Evolutionary conservation across 2,329 filamentous ascomycete species (phyloP).

Genomic region (Scorias spongiosa): DNA sequence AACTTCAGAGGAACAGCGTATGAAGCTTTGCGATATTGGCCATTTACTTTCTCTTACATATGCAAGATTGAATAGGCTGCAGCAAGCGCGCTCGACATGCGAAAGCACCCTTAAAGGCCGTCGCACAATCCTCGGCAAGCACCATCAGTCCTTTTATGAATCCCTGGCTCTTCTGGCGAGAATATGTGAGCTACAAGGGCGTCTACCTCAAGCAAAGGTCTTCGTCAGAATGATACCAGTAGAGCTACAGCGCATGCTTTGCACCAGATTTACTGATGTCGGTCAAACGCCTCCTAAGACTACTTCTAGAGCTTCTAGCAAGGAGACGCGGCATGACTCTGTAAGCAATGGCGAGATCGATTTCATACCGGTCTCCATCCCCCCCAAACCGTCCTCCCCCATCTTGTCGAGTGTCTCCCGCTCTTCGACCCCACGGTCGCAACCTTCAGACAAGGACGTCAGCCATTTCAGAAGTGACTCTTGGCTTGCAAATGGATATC

Average conservation of each 20-base stretch:
- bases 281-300: neutral
- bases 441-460: no score
- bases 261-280: neutral
- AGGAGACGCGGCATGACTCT: neutral
- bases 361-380: neutral
- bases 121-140: slow-evolving; percentile 5
- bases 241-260: neutral
- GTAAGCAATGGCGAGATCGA: neutral
- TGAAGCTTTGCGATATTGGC: slow-evolving; percentile 5
- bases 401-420: neutral
- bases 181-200: slow-evolving; percentile 4
- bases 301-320: neutral
- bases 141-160: slow-evolving; percentile 1
- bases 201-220: slow-evolving; percentile 3
- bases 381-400: neutral
- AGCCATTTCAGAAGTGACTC: neutral
- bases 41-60: slow-evolving; percentile 5
- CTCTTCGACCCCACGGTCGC: neutral
- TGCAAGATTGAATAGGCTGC: slow-evolving; percentile 4
- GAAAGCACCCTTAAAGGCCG: slow-evolving; percentile 5
- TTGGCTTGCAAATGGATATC: neutral
- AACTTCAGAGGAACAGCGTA: neutral
- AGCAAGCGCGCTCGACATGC: slow-evolving; percentile 5
- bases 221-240: slow-evolving; percentile 5
- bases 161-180: slow-evolving; percentile 7